Conservation (phyloP, 2,329 filamentous ascomycete species). For the Diaporthe sp. region DNA sequence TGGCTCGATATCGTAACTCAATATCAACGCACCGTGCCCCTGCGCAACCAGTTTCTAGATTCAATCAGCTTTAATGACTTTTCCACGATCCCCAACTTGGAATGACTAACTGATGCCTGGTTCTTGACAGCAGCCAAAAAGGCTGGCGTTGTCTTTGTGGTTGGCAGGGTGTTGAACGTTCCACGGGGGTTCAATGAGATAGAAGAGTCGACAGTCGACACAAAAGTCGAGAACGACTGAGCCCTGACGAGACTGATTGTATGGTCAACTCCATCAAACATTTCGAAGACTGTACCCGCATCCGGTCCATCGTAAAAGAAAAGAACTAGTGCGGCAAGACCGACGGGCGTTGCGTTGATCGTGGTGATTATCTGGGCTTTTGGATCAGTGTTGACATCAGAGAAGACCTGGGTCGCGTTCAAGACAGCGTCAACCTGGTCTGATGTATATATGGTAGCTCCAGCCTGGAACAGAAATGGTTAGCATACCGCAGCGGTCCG, state of each 20-base stretch:
- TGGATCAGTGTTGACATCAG: conserved; percentile 45
- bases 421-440: conserved; percentile 43
- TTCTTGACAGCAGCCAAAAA: conserved; percentile 46
- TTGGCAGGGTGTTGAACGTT: conserved; percentile 47
- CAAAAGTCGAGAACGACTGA: conserved; percentile 41
- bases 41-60: background rate
- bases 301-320: conserved; percentile 49
- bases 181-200: conserved; percentile 43
- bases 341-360: conserved; percentile 42
- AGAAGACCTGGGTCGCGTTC: conserved; percentile 47
- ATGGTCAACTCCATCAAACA: conserved; percentile 43
- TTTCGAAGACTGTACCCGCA: conserved; percentile 43
- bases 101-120: conserved; percentile 38
- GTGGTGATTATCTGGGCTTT: conserved; percentile 49
- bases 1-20: conserved; percentile 50
- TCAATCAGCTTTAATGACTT: background rate
- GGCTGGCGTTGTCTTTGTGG: conserved; percentile 42
- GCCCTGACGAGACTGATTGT: conserved; percentile 32
- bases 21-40: conserved; percentile 40
- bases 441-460: conserved; percentile 31
- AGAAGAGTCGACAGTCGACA: conserved; percentile 41
- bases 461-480: background rate
- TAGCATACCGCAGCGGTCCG: background rate
- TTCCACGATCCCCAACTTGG: no score
- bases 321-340: conserved; percentile 41